phyloP scores from a whole-genome alignment of 352 stramenopile genomes.

The Nothophytophthora sp. region DNA sequence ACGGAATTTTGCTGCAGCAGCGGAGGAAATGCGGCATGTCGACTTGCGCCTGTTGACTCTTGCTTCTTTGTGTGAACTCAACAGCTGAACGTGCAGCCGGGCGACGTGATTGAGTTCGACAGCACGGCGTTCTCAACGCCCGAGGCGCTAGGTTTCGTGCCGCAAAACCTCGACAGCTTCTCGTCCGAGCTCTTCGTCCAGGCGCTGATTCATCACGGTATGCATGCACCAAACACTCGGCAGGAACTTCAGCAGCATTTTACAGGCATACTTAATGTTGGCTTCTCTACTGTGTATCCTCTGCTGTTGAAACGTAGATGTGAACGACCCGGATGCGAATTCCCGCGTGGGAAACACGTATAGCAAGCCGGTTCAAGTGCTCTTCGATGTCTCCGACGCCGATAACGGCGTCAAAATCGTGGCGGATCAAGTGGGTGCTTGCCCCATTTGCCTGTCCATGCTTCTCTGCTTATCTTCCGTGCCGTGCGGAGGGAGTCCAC shows the following conservation, averaged over 20 bases:
- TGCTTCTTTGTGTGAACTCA: neutral
- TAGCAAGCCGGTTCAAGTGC: slow-evolving; percentile 51
- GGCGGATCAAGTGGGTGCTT: slow-evolving; percentile 45
- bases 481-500: neutral
- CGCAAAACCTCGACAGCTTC: slow-evolving; percentile 51
- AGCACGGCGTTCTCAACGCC: slow-evolving; percentile 60
- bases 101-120: slow-evolving; percentile 67
- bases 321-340: slow-evolving; percentile 70
- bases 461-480: no score
- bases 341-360: slow-evolving; percentile 59
- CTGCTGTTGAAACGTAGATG: slow-evolving; percentile 32
- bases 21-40: no score
- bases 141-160: slow-evolving; percentile 62
- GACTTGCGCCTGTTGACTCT: slow-evolving; percentile 2
- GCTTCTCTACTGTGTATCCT: no score
- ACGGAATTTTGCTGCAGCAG: neutral
- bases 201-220: slow-evolving; percentile 67
- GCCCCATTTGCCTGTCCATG: no score
- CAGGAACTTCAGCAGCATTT: no score
- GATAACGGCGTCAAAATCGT: slow-evolving; percentile 48
- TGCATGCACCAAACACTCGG: no score
- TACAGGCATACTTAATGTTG: no score
- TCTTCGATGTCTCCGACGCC: slow-evolving; percentile 24
- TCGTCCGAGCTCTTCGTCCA: slow-evolving; percentile 52
- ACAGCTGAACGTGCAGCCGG: slow-evolving; percentile 47